Conservation (phyloP, 495 filamentous ascomycete genomes). For the Cercophora scortea region DNA sequence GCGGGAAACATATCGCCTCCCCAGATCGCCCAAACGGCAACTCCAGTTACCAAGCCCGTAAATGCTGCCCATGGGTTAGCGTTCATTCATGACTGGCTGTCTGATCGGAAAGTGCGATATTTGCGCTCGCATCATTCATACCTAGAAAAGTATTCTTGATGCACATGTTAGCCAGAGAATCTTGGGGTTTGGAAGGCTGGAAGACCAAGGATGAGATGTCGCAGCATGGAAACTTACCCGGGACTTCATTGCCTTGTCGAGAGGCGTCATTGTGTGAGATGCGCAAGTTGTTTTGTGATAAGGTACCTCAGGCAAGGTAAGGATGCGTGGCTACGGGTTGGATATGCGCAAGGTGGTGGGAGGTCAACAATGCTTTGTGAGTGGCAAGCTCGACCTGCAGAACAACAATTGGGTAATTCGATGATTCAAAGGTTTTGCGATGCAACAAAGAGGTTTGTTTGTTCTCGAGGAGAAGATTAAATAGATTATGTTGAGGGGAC, state of each 20-base stretch:
- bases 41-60: conserved; percentile 74
- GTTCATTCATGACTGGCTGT: background rate
- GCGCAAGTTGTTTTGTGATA: no score
- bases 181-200: background rate
- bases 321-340: no score
- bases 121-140: conserved; percentile 19
- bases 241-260: conserved; percentile 73
- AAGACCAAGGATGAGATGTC: no score
- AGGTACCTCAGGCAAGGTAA: no score
- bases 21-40: conserved; percentile 76
- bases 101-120: no score
- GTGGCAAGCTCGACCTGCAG: no score
- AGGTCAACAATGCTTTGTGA: no score
- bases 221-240: conserved; percentile 44
- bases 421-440: background rate
- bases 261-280: conserved; percentile 38
- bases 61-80: conserved; percentile 47
- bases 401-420: background rate
- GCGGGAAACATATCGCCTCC: conserved; percentile 71
- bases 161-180: conserved; percentile 6
- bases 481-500: no score
- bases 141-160: conserved; percentile 45
- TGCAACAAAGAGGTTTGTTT: no score
- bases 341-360: no score
- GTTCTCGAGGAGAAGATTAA: no score